Percentiles rank a stretch among this genome's conserved stretches.
These are phyloP conservation scores for Hypoxylon sp. DNA, from an alignment of 2,329 filamentous ascomycete species.

Conservation along the genomic window DNA sequence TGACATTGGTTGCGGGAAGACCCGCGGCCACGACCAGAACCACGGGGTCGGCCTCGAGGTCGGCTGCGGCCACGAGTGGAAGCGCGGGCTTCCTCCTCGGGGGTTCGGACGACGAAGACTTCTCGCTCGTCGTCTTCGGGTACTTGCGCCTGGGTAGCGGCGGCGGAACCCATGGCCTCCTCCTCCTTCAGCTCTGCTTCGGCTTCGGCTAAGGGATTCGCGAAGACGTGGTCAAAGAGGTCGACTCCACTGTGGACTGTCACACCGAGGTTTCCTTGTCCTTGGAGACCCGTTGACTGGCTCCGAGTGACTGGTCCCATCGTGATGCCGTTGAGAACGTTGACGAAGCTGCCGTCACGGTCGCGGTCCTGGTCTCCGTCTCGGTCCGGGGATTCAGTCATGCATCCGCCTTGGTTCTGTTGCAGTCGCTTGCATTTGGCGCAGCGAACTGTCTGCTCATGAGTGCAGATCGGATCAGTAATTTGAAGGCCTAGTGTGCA, in stretches of 20 bases:
- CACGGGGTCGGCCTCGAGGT: background rate
- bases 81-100: background rate
- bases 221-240: slow-evolving; percentile 26
- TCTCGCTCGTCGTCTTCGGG: slow-evolving; percentile 1
- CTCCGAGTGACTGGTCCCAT: background rate
- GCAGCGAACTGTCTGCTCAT: background rate
- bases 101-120: slow-evolving; percentile 2
- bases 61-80: background rate
- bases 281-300: too few species aligned
- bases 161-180: background rate
- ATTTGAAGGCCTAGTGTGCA: background rate
- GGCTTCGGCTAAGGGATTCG: slow-evolving; percentile 1
- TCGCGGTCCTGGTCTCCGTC: background rate
- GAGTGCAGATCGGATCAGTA: background rate
- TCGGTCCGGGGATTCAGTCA: too few species aligned
- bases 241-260: background rate
- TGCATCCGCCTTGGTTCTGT: too few species aligned
- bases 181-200: background rate
- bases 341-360: background rate
- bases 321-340: background rate
- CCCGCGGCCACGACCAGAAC: slow-evolving; percentile 3
- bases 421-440: background rate
- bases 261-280: too few species aligned
- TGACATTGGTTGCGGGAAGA: background rate
- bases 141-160: background rate